Percentiles rank a stretch among this genome's conserved stretches.
Evolutionary conservation across 345 rosid species (phyloP).

Genomic region (Salix brachista): DNA sequence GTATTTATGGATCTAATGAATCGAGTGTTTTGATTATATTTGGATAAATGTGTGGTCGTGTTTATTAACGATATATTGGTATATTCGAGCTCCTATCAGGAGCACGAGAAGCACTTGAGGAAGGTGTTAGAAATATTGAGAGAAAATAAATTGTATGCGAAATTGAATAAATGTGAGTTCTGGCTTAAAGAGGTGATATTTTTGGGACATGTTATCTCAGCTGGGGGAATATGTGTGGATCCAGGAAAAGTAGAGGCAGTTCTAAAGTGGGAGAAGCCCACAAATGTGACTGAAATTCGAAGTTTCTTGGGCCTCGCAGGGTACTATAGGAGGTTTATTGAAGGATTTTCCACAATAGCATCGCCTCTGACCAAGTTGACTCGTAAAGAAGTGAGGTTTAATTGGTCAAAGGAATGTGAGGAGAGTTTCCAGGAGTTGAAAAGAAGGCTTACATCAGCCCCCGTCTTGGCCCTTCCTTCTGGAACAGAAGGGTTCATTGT

Average conservation of each 20-base stretch:
- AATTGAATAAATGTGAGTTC: not conserved
- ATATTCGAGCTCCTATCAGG: not conserved
- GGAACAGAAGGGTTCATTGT: no score
- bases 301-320: not conserved
- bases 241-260: not conserved
- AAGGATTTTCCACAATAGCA: not conserved
- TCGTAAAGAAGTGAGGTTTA: no score
- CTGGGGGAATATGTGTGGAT: not conserved
- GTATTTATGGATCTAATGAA: no score
- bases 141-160: no score
- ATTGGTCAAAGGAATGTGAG: no score
- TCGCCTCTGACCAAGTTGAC: not conserved
- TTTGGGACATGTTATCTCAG: not conserved
- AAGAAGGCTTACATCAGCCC: no score
- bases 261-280: not conserved
- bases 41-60: no score
- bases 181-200: not conserved
- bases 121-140: not conserved
- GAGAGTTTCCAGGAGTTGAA: no score
- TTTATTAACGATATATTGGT: not conserved
- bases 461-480: no score
- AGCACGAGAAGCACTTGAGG: not conserved
- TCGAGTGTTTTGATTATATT: no score
- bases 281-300: no score
- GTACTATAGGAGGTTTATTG: not conserved